Percentiles rank a stretch among this genome's conserved stretches.
Conservation (phyloP, 2,329 filamentous ascomycete genomes). For the Arthrobotrys entomopaga region DNA sequence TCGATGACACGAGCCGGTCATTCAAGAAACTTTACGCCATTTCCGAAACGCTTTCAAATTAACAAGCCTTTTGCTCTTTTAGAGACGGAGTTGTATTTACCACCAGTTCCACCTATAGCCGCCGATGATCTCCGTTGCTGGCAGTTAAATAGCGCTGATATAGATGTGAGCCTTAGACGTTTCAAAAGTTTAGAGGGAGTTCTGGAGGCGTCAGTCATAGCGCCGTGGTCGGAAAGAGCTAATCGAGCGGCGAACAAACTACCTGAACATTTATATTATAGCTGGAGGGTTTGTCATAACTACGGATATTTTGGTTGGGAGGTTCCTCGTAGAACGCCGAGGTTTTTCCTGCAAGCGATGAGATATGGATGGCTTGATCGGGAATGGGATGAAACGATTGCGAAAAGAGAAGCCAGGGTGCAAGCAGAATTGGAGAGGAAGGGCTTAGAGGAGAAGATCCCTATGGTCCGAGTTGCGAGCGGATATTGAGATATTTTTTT, state of each 20-base stretch:
- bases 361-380: conserved; percentile 42
- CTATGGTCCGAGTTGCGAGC: conserved; percentile 36
- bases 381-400: conserved; percentile 50
- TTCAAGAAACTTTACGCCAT: conserved; percentile 36
- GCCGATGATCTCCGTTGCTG: conserved; percentile 32
- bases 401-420: conserved; percentile 31
- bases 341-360: conserved; percentile 27
- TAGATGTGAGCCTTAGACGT: conserved; percentile 17
- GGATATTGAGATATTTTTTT: conserved; percentile 9
- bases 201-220: conserved; percentile 14
- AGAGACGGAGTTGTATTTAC: conserved; percentile 42
- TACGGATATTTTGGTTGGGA: conserved; percentile 52
- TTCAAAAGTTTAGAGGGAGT: conserved; percentile 14
- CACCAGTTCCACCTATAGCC: conserved; percentile 22
- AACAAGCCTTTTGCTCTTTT: conserved; percentile 34
- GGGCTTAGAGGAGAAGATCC: conserved; percentile 35
- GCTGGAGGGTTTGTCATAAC: conserved; percentile 50
- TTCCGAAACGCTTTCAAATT: conserved; percentile 31
- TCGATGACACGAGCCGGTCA: conserved; percentile 27
- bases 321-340: conserved; percentile 20
- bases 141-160: conserved; percentile 45
- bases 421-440: conserved; percentile 27
- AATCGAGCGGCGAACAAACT: conserved; percentile 9
- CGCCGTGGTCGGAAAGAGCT: conserved; percentile 32
- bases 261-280: conserved; percentile 50